Evolutionary conservation across 768 basidiomycete genomes (phyloP).

Genomic region (Podaxis sp.): DNA sequence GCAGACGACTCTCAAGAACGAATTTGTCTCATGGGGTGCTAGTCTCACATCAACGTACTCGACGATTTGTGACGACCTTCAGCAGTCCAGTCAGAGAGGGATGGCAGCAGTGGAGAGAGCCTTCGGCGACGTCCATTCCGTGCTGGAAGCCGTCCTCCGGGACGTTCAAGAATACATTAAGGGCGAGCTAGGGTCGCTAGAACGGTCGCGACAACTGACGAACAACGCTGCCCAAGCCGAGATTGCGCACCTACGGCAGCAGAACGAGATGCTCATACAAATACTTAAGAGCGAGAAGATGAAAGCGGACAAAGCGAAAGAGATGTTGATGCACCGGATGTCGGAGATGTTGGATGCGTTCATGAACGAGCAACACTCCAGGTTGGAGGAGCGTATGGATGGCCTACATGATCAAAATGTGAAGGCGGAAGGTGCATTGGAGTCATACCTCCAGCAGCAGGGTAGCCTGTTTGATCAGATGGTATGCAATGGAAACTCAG

Average conservation of each 20-base stretch:
- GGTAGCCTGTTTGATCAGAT: constrained; percentile 39
- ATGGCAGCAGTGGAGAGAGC: constrained; percentile 56
- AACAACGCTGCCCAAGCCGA: constrained; percentile 46
- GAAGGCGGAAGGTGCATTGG: constrained; percentile 50
- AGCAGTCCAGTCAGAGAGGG: constrained; percentile 39
- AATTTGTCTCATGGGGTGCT: constrained; percentile 56
- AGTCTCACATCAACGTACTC: constrained; percentile 47
- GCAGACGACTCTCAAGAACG: constrained; percentile 44
- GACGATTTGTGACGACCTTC: constrained; percentile 45
- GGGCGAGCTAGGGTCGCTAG: constrained; percentile 48
- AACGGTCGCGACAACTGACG: constrained; percentile 47
- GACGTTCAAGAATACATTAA: constrained; percentile 59
- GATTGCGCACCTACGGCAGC: constrained; percentile 60
- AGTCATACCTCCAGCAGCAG: constrained; percentile 47
- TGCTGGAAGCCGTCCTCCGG: constrained; percentile 58
- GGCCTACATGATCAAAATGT: constrained; percentile 54
- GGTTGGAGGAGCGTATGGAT: constrained; percentile 56
- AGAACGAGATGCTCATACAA: constrained; percentile 63
- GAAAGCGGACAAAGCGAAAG: constrained; percentile 65
- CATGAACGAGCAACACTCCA: constrained; percentile 63
- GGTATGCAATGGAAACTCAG: constrained; percentile 30
- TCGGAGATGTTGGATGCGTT: constrained; percentile 72
- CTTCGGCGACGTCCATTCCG: constrained; percentile 52
- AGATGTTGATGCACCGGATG: constrained; percentile 73
- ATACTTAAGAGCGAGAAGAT: constrained; percentile 66